Base-by-base conservation (phyloP, 2,329 filamentous ascomycete genomes). In the Fusarium setosum region DNA sequence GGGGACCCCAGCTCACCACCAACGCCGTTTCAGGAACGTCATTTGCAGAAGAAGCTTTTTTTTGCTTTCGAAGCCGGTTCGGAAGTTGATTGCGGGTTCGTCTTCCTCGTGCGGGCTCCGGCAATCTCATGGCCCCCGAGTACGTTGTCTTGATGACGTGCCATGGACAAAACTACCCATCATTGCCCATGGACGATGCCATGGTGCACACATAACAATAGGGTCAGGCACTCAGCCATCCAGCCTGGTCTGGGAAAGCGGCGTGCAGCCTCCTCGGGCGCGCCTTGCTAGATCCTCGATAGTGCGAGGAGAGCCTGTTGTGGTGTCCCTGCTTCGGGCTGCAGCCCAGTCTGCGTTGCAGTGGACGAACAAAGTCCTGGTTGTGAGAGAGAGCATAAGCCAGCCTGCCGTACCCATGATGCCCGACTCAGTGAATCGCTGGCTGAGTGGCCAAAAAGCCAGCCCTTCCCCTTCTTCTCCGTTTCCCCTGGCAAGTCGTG, bases 21-120 rank as follows among this genome's bases (percentile, higher is more conserved):
- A 65, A 63, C 51, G 58, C 59, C 59, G 70, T 72, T 72, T 72
- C 70, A 72, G 70, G 70, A 72, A 72, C 70, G 59, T 71, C 68
- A 72, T 72, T 72, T 63, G 61, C 59, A 51, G 52, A 56, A 57
- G 57, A 38, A 44, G 48, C 53, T 45, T 56, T 63, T 56, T 56
- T 35, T 18, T 37, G 58, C 47, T 45, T 59, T 56, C 29, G 40
- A 49, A 45, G 47, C 47, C 42, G 32, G 24, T 41, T n/a, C 34
- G 35, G 32, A 29, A 29, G 34, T 24, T 20, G 23, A 21, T 29
- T 32, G 37, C 35, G 35, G 24, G 49, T 23, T 32, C n/a, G 37
- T 38, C 38, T 37, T 26, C 26, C 34, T 48, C 24, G 20, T 48
- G 51, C 56, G 51, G 54, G 56, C 21, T 41, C 50, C 50, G 50